phyloP scores from a whole-genome alignment of 345 rosid species.

The Melaleuca alternifolia region DNA sequence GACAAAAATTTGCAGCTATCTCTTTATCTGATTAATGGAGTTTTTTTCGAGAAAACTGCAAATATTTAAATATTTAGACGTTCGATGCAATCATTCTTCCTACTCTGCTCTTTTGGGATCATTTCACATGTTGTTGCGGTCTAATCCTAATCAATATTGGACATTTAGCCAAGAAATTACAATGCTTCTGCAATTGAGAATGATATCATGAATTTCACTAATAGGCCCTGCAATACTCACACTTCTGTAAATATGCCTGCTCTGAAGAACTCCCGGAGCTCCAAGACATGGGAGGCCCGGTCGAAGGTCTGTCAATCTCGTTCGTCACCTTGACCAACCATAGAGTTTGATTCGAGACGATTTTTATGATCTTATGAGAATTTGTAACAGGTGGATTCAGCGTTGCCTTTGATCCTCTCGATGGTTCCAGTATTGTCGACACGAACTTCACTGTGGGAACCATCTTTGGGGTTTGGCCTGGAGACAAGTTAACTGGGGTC shows the following conservation, averaged over 20 bases:
- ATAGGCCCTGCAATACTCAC: slow-evolving; percentile 84
- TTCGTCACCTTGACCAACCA: neutral
- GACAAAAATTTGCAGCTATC: neutral
- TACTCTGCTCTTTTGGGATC: neutral
- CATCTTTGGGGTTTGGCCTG: slow-evolving; percentile 98
- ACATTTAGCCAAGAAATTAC: neutral
- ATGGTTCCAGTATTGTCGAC: slow-evolving; percentile 43
- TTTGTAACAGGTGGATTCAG: slow-evolving; percentile 9
- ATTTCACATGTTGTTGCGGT: neutral
- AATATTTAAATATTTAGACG: neutral
- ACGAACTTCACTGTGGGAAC: slow-evolving; percentile 92
- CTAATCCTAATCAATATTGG: neutral
- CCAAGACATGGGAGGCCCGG: slow-evolving; percentile 97
- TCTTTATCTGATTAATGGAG: neutral
- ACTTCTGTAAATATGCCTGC: slow-evolving; percentile 92
- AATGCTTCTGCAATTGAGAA: neutral
- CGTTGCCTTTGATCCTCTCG: slow-evolving; percentile 17
- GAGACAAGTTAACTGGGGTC: slow-evolving; percentile 78
- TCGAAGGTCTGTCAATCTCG: slow-evolving; percentile 44
- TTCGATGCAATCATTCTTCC: neutral
- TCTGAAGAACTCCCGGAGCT: slow-evolving; percentile 96
- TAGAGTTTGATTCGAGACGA: neutral
- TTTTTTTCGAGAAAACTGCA: neutral
- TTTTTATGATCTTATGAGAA: neutral
- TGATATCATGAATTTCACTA: neutral